A percentile compares a stretch with the other conserved stretches of the same genome.
Evolutionary conservation across 306 rosid species (phyloP).

Genomic region (Psophocarpus tetragonolobus): DNA sequence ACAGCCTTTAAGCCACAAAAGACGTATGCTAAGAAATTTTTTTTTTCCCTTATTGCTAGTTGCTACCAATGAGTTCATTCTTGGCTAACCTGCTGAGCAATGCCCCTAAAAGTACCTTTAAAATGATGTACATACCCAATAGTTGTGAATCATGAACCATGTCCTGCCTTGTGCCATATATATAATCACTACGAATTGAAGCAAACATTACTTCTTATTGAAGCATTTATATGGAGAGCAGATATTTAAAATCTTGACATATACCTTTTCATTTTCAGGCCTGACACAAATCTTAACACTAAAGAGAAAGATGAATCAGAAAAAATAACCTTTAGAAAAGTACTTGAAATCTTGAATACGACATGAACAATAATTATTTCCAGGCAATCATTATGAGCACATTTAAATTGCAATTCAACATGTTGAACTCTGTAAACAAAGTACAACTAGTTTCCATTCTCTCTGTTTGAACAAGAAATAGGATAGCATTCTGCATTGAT

Average conservation of each 20-base stretch:
- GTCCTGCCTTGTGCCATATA: background rate
- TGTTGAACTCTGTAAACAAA: background rate
- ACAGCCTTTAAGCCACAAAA: background rate
- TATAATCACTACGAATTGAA: constrained; percentile 5
- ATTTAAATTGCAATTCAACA: background rate
- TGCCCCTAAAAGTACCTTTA: background rate
- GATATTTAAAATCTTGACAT: background rate
- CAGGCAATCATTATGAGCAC: background rate
- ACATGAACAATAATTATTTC: background rate
- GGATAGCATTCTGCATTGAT: constrained; percentile 12
- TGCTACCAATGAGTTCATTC: background rate
- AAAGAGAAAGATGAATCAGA: background rate
- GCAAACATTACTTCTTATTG: background rate
- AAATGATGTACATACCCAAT: background rate
- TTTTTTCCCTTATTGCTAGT: background rate
- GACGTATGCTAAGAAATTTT: background rate
- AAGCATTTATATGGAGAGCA: background rate
- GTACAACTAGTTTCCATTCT: background rate
- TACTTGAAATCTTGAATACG: background rate
- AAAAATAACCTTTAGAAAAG: background rate
- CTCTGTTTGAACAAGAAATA: background rate
- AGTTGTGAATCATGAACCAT: background rate
- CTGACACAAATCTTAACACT: background rate
- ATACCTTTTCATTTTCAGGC: background rate
- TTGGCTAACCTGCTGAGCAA: background rate